Conservation (phyloP, 2,329 filamentous ascomycete genomes). For the Hymenoscyphus scutula region DNA sequence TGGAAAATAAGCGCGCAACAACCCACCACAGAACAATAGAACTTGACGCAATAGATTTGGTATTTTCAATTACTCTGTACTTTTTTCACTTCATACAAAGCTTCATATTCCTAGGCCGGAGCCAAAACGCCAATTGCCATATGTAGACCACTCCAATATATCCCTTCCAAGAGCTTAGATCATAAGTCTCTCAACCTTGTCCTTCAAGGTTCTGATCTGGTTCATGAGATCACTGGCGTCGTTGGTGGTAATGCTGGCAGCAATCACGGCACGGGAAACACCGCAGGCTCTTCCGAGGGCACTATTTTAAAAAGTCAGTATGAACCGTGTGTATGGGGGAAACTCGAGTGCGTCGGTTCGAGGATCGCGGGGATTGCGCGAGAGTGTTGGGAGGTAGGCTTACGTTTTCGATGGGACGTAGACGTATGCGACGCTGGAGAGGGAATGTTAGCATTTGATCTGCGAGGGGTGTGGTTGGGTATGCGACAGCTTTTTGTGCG, state of each 20-base stretch:
- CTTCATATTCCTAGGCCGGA: constrained; percentile 11
- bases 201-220: constrained; percentile 85
- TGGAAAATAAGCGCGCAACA: too few relatives aligned
- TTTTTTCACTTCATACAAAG: background rate
- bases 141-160: constrained; percentile 9
- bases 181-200: constrained; percentile 93
- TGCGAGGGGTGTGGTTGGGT: background rate
- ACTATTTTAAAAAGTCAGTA: constrained; percentile 9
- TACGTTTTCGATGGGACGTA: constrained; percentile 72
- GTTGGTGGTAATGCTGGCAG: constrained; percentile 85
- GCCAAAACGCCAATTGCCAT: constrained; percentile 22
- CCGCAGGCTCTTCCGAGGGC: constrained; percentile 86
- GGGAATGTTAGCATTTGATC: constrained; percentile 33
- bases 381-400: background rate
- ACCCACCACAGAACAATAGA: background rate
- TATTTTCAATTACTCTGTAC: background rate
- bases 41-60: background rate
- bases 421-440: constrained; percentile 64
- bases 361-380: background rate
- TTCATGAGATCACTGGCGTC: constrained; percentile 82
- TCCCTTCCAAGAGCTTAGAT: constrained; percentile 57
- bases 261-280: constrained; percentile 84
- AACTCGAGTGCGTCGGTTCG: background rate
- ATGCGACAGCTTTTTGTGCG: background rate
- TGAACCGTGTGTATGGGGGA: background rate